Conservation (phyloP, 495 filamentous ascomycete genomes). For the Arthonia radiata region DNA sequence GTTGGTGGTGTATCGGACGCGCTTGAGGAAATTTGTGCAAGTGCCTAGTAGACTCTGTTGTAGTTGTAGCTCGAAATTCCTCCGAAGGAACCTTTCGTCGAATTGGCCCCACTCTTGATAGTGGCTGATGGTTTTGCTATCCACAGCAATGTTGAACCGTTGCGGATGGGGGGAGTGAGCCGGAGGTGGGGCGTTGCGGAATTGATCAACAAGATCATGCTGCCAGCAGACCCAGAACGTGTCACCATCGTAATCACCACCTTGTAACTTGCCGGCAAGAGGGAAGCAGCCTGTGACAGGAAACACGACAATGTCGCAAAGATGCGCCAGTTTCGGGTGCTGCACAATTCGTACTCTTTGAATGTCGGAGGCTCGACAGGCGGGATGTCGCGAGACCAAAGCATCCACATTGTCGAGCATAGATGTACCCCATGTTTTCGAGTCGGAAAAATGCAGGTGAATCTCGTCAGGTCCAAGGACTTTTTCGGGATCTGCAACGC, state of each 20-base stretch:
- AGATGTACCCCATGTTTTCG: conserved; percentile 19
- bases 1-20: conserved; percentile 34
- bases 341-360: conserved; percentile 40
- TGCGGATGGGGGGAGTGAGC: conserved; percentile 17
- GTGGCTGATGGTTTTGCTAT: conserved; percentile 17
- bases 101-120: conserved; percentile 1
- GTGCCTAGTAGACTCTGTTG: conserved; percentile 39
- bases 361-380: conserved; percentile 60
- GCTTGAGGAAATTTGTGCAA: conserved; percentile 53
- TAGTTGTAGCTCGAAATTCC: conserved; percentile 39
- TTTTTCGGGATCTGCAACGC: conserved; percentile 55
- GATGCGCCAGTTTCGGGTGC: conserved; percentile 40
- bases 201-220: conserved; percentile 41
- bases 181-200: conserved; percentile 41
- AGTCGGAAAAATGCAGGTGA: conserved; percentile 52
- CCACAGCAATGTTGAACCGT: conserved; percentile 32
- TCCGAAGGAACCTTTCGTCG: conserved; percentile 23
- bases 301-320: conserved; percentile 77
- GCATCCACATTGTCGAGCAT: conserved; percentile 44
- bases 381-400: conserved; percentile 66
- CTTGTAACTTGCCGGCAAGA: conserved; percentile 60
- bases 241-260: conserved; percentile 91
- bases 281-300: conserved; percentile 40
- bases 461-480: conserved; percentile 51
- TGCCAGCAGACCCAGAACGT: conserved; percentile 74